Conservation (phyloP, 2,329 filamentous ascomycete genomes). For the Lachnellula arida region DNA sequence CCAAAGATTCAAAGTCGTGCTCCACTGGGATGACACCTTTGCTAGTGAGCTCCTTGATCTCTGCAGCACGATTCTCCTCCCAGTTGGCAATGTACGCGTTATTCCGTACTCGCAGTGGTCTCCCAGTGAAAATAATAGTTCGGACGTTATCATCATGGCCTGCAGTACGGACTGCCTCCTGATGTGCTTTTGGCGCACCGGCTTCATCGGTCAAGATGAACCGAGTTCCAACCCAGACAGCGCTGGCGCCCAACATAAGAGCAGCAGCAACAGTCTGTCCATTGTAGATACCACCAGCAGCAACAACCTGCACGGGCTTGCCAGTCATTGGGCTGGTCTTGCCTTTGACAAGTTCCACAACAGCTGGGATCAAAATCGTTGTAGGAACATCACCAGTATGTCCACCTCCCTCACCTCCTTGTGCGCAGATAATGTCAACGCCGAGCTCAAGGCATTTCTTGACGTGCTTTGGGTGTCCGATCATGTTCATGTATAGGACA, state of each 20-base stretch:
- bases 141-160: conserved; percentile 94
- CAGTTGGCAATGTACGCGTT: conserved; percentile 94
- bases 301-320: conserved; percentile 82
- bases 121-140: conserved; percentile 97
- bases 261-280: conserved; percentile 85
- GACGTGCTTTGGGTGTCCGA: conserved; percentile 98
- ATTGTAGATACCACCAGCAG: conserved; percentile 91
- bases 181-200: conserved; percentile 86
- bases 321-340: conserved; percentile 85
- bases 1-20: conserved; percentile 84
- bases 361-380: conserved; percentile 81
- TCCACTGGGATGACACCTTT: conserved; percentile 94
- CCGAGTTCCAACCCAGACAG: conserved; percentile 94
- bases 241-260: conserved; percentile 86
- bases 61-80: conserved; percentile 83
- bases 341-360: conserved; percentile 74
- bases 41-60: conserved; percentile 87
- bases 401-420: conserved; percentile 95
- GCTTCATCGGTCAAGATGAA: conserved; percentile 95
- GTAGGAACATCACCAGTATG: conserved; percentile 95
- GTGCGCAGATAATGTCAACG: conserved; percentile 94
- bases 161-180: conserved; percentile 88
- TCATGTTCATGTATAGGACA: conserved; percentile 99
- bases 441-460: conserved; percentile 91
- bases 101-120: conserved; percentile 86